A percentile compares a stretch with the other conserved stretches of the same genome.
Conservation (phyloP, 768 basidiomycete species). For the Serendipita sp. region DNA sequence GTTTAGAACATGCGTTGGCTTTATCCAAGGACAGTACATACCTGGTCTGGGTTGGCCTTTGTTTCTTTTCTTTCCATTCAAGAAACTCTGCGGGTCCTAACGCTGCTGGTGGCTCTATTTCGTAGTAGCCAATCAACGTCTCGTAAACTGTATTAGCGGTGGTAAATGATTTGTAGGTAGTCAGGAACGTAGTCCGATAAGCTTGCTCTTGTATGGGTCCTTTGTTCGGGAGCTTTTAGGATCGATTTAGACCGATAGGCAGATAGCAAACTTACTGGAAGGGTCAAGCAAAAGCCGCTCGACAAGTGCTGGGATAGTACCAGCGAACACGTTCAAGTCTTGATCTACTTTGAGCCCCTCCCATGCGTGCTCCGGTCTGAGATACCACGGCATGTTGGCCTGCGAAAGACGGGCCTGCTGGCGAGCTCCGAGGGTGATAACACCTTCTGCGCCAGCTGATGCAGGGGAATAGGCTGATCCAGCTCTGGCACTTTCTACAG, state of each 20-base stretch:
- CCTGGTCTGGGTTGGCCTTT: constrained; percentile 47
- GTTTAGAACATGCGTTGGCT: constrained; percentile 18
- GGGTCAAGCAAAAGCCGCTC: constrained; percentile 50
- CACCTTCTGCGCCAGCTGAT: background rate
- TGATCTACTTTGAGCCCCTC: constrained; percentile 48
- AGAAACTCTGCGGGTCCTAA: constrained; percentile 35
- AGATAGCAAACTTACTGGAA: constrained; percentile 31
- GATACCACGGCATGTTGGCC: constrained; percentile 36
- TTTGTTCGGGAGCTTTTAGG: constrained; percentile 6
- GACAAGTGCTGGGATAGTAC: constrained; percentile 54
- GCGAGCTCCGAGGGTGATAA: background rate
- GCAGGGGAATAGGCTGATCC: background rate
- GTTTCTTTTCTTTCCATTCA: constrained; percentile 50
- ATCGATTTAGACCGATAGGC: background rate
- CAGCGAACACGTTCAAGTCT: constrained; percentile 51
- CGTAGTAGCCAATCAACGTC: constrained; percentile 46
- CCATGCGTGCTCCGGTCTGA: constrained; percentile 36
- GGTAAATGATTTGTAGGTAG: constrained; percentile 70
- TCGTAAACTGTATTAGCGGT: constrained; percentile 53
- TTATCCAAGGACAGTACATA: constrained; percentile 24
- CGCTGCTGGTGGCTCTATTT: constrained; percentile 32
- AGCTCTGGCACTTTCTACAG: background rate
- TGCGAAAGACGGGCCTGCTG: constrained; percentile 23
- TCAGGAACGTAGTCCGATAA: constrained; percentile 54
- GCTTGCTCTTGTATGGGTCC: constrained; percentile 14